Conservation (phyloP, 2,329 filamentous ascomycete species). For the Tolypocladium pustulatum region DNA sequence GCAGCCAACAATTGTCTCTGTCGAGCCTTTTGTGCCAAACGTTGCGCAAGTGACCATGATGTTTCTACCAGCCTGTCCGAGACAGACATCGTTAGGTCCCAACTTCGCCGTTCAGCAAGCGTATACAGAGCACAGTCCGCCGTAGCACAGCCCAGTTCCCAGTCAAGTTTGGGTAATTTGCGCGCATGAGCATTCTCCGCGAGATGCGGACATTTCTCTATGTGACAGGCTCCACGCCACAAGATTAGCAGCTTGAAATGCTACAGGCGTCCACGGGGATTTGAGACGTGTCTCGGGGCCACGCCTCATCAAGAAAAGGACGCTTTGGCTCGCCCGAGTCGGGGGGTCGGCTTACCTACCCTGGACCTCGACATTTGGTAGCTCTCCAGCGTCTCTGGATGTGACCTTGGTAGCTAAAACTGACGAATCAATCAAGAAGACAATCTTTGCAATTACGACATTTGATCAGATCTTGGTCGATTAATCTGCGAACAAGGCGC, state of each 20-base stretch:
- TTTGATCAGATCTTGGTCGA: not conserved
- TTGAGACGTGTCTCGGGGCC: not conserved
- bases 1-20: not conserved
- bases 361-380: not conserved
- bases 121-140: not conserved
- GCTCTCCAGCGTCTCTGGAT: not conserved
- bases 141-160: not conserved
- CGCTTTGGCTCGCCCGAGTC: too few species aligned
- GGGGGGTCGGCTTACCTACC: too few species aligned
- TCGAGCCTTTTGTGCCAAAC: not conserved
- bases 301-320: not conserved
- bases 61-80: not conserved
- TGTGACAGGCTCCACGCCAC: too few species aligned
- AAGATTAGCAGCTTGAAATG: too few species aligned
- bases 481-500: not conserved
- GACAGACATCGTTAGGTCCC: not conserved
- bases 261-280: not conserved
- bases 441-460: not conserved
- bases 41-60: not conserved
- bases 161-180: not conserved
- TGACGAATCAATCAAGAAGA: too few species aligned
- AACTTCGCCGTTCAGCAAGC: not conserved
- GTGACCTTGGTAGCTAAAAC: too few species aligned
- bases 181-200: not conserved
- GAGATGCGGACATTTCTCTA: too few species aligned